Base-by-base conservation (phyloP, 305 asterid species). In the Fraxinus paxiana region DNA sequence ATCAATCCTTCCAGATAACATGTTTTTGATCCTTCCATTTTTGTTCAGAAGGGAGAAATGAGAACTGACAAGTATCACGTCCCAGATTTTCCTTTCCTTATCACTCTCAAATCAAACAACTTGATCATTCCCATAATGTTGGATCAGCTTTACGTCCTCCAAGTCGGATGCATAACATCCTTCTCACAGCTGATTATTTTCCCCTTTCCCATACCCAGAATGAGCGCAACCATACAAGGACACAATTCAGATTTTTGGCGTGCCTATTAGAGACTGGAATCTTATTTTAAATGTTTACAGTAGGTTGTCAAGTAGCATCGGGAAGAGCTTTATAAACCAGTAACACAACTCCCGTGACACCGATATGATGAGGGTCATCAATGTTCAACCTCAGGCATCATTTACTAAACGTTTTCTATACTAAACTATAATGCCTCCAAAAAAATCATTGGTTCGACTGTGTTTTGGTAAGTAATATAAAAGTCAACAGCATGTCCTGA, bases 391-490 rank as follows among this genome's bases (percentile, higher is more conserved):
- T 63, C n/a, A 20, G 28, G 34, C 33, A 7, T 63, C 71, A 63
- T 63, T 22, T 24, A 63, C n/a, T 22, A 63, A 63, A 63, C 13
- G 15, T 30, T 63, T 24, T 24, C 71, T 9, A 9, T 24, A 63
- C 71, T 9, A 63, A 9, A 63, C 71, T 63, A 76, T 76, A 79
- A 74, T 33, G 67, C 8, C 33, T 73, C 80, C 80, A 74, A 38
- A 41, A 70, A 31, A 70, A 24, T 24, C 34, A 63, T 63, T 63
- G 71, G 6, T 7, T 4, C 6, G 22, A 31, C 20, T 67, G 74
- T 6, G 41, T 69, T 30, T 30, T 30, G 75, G 41, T 15, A 13
- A 30, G 41, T 77, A 67, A 38, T 33, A 63, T 26, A 76, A 80
- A 69, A 28, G 41, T 17, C 75, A 54, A 48, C 38, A 65, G 76